Conservation (phyloP, 2,329 filamentous ascomycete genomes). For the Aspergillus floridensis region DNA sequence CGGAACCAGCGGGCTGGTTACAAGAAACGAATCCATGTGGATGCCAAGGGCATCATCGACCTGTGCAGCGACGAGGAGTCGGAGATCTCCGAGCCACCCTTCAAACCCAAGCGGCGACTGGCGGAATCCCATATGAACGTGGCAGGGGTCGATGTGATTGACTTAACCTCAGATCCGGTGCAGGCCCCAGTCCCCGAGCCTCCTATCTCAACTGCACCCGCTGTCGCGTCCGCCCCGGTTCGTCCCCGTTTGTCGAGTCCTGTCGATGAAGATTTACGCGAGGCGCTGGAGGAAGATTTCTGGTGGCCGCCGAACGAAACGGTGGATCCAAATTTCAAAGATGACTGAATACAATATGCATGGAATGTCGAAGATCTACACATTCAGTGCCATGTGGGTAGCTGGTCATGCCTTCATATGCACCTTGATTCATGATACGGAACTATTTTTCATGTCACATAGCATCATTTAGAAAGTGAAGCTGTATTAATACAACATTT, state of each 20-base stretch:
- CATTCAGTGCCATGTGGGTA: too few relatives aligned
- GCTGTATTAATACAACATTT: background rate
- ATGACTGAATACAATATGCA: conserved; percentile 4
- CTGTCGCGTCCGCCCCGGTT: background rate
- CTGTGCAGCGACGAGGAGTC: conserved; percentile 20
- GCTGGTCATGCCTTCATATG: too few relatives aligned
- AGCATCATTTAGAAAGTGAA: background rate
- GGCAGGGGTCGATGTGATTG: conserved; percentile 22
- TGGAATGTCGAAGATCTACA: background rate
- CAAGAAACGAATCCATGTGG: conserved; percentile 20
- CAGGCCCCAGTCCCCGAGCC: background rate
- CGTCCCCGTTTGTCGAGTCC: background rate
- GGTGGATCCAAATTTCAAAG: conserved; percentile 32
- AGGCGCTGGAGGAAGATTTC: conserved; percentile 34
- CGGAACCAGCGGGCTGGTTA: conserved; percentile 26
- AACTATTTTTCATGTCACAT: background rate
- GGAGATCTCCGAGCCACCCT: background rate
- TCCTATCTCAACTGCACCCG: background rate
- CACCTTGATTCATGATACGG: too few relatives aligned
- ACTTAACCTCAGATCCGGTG: conserved; percentile 25
- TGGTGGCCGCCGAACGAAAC: conserved; percentile 38
- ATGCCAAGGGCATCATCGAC: conserved; percentile 14
- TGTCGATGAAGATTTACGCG: conserved; percentile 10
- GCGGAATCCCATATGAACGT: conserved; percentile 3
- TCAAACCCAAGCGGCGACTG: conserved; percentile 6